Base-by-base conservation (phyloP, 495 filamentous ascomycete genomes). In the Penicillium antarcticum region DNA sequence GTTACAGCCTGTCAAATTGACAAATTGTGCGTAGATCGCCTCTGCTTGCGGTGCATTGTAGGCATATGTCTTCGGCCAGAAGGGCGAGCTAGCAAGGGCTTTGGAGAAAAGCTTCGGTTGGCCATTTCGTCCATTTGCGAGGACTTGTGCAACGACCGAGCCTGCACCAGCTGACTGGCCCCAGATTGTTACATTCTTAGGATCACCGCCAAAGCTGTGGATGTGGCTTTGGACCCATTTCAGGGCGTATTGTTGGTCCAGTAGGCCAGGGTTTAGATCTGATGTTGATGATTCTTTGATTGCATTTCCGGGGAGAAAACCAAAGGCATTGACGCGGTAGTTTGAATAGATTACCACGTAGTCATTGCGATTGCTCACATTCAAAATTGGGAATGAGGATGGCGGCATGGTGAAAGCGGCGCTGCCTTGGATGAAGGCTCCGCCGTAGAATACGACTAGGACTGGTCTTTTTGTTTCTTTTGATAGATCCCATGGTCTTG, bases 401-500 rank as follows among this genome's bases (percentile, higher is more conserved):
- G 81, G 79, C 1, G 81, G 80, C 11, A 85, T 65, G 4, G 55
- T 64, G 57, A 84, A 77, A 1, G 68, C 74, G 1, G 76, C 80
- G 24, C 67, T 64, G 17, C 82, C 82, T 63, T 83, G 68, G 38
- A 87, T 82, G 61, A 83, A 86, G 0, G 68, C 82, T 1, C 84
- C 84, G 16, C 82, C 83, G 55, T 83, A 83, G 53, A 84, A 85
- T 19, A 74, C 75, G 3, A 83, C 75, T 2, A 85, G 63, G 0
- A 86, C 83, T 0, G 83, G 83, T 13, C 80, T 68, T 26, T 65
- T 73, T 14, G 65, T 47, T 42, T 67, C 51, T 11, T 61, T 55
- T 2, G 45, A 36, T 7, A 55, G 49, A 41, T 50, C 42, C 80
- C 80, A 85, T 6, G 81, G 81, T 1, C 80, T 74, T 3, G 80